Evolutionary conservation across 495 filamentous ascomycete species (phyloP), one percentile per base, ranked within the genome.

Genomic region (Aspergillus cavernicola): DNA sequence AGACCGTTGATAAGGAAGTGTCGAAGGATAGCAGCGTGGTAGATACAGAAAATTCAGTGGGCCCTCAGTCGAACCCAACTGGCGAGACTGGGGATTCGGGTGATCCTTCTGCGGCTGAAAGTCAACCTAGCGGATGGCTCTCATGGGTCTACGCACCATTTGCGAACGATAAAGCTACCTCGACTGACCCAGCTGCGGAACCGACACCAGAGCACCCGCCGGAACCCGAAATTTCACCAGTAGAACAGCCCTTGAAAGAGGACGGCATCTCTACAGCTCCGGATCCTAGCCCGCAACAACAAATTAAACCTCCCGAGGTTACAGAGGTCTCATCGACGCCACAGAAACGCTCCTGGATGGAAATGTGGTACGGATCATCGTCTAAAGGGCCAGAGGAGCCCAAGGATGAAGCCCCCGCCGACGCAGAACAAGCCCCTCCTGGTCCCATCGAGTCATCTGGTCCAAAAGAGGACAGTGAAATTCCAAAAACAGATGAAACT

Each of bases 91-190:
- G 43, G 20, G 35, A 58, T 9, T 32, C 49, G 26, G 51, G 50
- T 23, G 42, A 55, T 11, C 31, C 44, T 5, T 41, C 63, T 43
- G 31, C 61, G n/a, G 22, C 53, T 11, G 46, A 62, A 39, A 69
- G 58, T 29, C 75, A 78, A 24, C 53, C 75, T 12, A 71, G 68
- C 9, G 74, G 79, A 22, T 86, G 84, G 84, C 58, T 85, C 26
- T 80, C 78, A 48, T 85, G 83, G 78, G 67, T 85, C 29, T 74
- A 80, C 20, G 68, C 64, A 13, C 31, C 63, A 15, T 46, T 55
- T 0, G 26, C 49, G 15, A 23, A 56, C 4, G 56, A 58, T 20
- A 60, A 63, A 19, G n/a, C 31, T 47, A 19, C 19, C 2, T 7
- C 44, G 12, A 55, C 57, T 22, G 20, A 57, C 29, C 7, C 60